Percentiles rank a stretch among this genome's conserved stretches.
These are phyloP conservation scores for Pseudogymnoascus sp. DNA, from an alignment of 2,329 filamentous ascomycete genomes.

Conservation along the genomic window DNA sequence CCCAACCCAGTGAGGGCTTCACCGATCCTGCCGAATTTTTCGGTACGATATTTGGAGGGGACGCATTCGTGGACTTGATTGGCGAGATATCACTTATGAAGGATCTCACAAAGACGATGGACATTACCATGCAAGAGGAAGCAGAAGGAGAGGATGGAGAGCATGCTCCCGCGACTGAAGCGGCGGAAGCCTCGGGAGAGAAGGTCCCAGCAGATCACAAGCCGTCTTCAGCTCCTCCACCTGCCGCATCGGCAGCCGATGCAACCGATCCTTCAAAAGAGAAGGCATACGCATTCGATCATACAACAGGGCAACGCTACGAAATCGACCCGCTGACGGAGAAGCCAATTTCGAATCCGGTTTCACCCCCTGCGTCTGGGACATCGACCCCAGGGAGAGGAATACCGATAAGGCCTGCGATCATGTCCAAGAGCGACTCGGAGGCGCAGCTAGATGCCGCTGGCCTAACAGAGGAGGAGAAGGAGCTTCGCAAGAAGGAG, in stretches of 20 bases:
- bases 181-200: conserved; percentile 22
- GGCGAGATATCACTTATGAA: conserved; percentile 98
- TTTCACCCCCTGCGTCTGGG: conserved; percentile 30
- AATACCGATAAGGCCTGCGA: conserved; percentile 72
- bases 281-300: conserved; percentile 4
- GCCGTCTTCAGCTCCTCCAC: conserved; percentile 36
- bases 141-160: conserved; percentile 53
- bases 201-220: conserved; percentile 26
- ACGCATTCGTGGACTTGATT: conserved; percentile 92
- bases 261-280: conserved; percentile 11
- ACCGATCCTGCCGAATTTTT: conserved; percentile 97
- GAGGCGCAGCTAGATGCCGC: conserved; percentile 57
- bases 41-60: conserved; percentile 94
- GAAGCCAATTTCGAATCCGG: conserved; percentile 20
- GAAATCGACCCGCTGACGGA: conserved; percentile 18
- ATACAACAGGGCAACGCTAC: neutral
- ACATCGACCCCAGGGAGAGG: conserved; percentile 34
- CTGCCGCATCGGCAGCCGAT: conserved; percentile 12
- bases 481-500: conserved; percentile 68
- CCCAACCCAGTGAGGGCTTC: conserved; percentile 84
- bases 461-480: conserved; percentile 63
- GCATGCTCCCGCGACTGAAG: conserved; percentile 39
- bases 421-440: conserved; percentile 83
- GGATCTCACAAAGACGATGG: conserved; percentile 95
- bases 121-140: conserved; percentile 80